Evolutionary conservation across 2,329 filamentous ascomycete genomes (phyloP).

Genomic region (Fusarium sublunatum): DNA sequence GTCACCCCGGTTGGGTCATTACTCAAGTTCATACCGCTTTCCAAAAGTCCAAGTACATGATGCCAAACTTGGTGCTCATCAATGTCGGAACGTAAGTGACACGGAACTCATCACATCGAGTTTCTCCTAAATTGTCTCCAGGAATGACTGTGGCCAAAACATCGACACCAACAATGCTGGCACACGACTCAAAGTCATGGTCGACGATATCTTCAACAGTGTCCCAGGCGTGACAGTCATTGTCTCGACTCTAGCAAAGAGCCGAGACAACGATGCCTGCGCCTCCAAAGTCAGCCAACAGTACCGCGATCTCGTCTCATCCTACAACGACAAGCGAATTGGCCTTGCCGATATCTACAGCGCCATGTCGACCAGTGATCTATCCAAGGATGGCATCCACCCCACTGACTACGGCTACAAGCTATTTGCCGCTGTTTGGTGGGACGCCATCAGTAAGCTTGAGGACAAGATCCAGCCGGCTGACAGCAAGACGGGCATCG

Average conservation of each 20-base stretch:
- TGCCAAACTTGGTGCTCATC: constrained; percentile 2
- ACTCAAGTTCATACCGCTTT: neutral
- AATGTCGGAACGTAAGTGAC: neutral
- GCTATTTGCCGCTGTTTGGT: constrained; percentile 3
- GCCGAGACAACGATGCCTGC: neutral
- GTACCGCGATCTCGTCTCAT: neutral
- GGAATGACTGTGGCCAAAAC: neutral
- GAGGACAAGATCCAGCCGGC: neutral
- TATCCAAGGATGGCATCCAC: neutral
- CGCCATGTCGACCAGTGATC: neutral
- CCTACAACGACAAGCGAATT: neutral
- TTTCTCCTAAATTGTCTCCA: neutral
- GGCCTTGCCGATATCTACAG: neutral
- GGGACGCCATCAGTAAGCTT: constrained; percentile 3
- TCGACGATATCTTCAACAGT: neutral
- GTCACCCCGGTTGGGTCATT: neutral
- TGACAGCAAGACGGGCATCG: neutral
- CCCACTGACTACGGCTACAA: constrained; percentile 1
- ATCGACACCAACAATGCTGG: neutral
- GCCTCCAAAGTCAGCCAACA: neutral
- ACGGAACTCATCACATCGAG: accelerated
- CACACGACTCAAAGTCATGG: neutral
- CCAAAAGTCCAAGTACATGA: constrained; percentile 2
- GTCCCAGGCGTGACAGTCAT: constrained; percentile 1
- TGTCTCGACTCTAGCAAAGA: neutral